A percentile compares a stretch with the other conserved stretches of the same genome.
phyloP scores from a whole-genome alignment of 148 eudicot species.

The Silene conica region DNA sequence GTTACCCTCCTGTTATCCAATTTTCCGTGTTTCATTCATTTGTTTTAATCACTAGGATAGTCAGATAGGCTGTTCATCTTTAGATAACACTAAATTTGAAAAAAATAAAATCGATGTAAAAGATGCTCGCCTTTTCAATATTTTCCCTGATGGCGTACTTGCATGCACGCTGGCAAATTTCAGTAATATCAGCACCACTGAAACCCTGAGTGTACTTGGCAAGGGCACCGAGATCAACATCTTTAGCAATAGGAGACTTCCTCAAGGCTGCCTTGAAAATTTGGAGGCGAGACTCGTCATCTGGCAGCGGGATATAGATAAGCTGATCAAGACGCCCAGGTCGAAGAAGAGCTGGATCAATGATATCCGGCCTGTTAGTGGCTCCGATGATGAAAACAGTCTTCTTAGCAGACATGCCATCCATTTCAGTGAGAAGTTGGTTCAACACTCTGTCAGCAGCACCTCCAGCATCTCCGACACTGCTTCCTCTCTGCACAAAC shows the following conservation, averaged over 20 bases:
- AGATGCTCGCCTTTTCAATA: conserved; percentile 62
- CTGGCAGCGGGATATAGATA: too few species aligned
- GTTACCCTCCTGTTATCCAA: background rate
- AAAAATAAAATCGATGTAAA: too few species aligned
- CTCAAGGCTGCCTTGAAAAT: conserved; percentile 74
- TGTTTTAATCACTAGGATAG: conserved; percentile 32
- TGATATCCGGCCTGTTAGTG: conserved; percentile 19
- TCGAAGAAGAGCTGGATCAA: conserved; percentile 78
- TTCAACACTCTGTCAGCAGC: conserved; percentile 88
- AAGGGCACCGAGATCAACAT: conserved; percentile 63
- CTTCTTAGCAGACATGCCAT: too few species aligned
- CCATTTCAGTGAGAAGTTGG: conserved; percentile 49
- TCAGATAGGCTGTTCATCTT: background rate
- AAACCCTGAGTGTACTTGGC: conserved; percentile 81
- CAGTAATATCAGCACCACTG: too few species aligned
- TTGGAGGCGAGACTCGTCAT: conserved; percentile 17
- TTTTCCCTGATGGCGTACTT: conserved; percentile 84
- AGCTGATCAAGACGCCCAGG: conserved; percentile 49
- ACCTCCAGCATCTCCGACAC: conserved; percentile 86
- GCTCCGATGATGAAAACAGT: too few species aligned
- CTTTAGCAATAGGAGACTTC: conserved; percentile 75
- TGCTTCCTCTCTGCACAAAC: conserved; percentile 64
- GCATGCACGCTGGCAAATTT: conserved; percentile 50
- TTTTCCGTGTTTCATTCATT: background rate
- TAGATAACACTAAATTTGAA: background rate